Evolutionary conservation across 2,329 filamentous ascomycete genomes (phyloP), one percentile per base, ranked within the genome.

Genomic region (Venturia asperata): DNA sequence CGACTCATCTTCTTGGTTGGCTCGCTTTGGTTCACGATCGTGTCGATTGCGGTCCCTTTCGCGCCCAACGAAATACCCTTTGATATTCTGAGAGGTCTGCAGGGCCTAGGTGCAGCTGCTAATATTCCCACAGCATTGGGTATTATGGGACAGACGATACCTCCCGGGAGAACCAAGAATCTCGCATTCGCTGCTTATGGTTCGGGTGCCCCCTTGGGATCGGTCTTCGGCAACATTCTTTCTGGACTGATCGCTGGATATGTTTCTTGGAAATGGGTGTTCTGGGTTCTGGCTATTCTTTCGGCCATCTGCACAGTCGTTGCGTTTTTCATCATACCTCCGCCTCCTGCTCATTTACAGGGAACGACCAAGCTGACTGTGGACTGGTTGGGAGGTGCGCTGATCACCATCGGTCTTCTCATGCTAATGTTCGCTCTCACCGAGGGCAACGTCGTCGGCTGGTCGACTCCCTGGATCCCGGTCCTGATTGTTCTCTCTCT

Each of bases 121-220:
- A 89, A 88, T 70, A 85, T 89, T 0, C 87, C 87, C 0, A 89
- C 87, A 0, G 87, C 87, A 0, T 84, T 90, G 70, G 87, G 87
- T 0, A 89, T 90, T 47, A 73, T 90, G 2, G 87, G 86, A 0
- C 83, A 83, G 1, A 88, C 85, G 0, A 90, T 90, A 64, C 82
- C 83, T 0, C 86, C 86, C 0, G 85, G 87, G 0, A 86, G 84
- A 68, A 83, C 86, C 4, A 89, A 89, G 74, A 89, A 88, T 69
- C 88, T 88, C 71, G 86, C 87, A 1, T 89, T 90, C 69, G 84
- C 83, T 45, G 80, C 82, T 27, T 89, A 87, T 67, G 68, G 83
- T 21, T 85, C 85, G 1, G 87, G 86, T 1, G 84, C 86, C 0
- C 87, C 87, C 0, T 74, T 88, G 0, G 87, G 87, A 0, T 82